phyloP scores from a whole-genome alignment of 75 land plant species.

The Chamaecyparis obtusa region DNA sequence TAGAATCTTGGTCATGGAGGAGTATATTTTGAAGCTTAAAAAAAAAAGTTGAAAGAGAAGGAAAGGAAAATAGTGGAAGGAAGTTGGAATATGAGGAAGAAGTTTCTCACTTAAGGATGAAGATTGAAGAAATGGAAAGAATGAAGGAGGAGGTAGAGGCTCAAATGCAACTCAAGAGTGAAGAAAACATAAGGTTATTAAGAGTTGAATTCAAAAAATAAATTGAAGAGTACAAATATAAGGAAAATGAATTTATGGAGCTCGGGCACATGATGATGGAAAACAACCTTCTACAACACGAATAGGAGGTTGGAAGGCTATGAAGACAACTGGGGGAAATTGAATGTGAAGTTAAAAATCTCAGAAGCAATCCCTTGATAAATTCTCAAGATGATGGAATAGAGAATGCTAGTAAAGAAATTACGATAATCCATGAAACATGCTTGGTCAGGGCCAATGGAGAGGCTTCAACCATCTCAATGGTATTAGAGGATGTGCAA shows the following conservation, averaged over 20 bases:
- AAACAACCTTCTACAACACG: conserved; percentile 54
- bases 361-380: not conserved
- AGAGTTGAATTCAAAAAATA: conserved; percentile 37
- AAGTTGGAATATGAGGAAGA: conserved; percentile 60
- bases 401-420: conserved; percentile 10
- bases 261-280: conserved; percentile 59
- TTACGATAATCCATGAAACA: not conserved
- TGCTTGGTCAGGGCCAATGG: not conserved
- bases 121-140: conserved; percentile 35
- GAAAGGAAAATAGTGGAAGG: conserved; percentile 51
- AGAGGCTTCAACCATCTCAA: not conserved
- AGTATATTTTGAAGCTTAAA: conserved; percentile 71
- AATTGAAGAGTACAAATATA: conserved; percentile 36
- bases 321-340: conserved; percentile 60
- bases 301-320: conserved; percentile 62
- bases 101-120: conserved; percentile 53
- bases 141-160: conserved; percentile 26
- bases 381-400: not conserved
- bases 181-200: conserved; percentile 37
- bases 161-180: conserved; percentile 39
- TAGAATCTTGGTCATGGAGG: conserved; percentile 70
- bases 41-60: conserved; percentile 63
- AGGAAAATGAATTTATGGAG: conserved; percentile 39
- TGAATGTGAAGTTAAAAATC: conserved; percentile 46
- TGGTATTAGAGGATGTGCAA: not conserved